Conservation (phyloP, 2,329 filamentous ascomycete genomes). For the Hypoxylon sp. region DNA sequence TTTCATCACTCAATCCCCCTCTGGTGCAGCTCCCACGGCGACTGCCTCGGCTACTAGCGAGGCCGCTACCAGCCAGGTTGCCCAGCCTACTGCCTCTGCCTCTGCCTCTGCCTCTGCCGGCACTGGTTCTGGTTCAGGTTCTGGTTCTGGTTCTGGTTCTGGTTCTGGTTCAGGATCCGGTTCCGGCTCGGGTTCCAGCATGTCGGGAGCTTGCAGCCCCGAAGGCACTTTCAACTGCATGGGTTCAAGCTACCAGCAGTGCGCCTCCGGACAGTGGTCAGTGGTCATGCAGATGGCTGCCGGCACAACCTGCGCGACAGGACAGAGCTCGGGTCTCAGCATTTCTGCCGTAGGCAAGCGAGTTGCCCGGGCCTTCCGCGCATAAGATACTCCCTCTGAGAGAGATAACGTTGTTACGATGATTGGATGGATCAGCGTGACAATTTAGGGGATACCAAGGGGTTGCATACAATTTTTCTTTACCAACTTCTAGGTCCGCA, state of each 20-base stretch:
- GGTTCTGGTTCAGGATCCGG: conserved; percentile 50
- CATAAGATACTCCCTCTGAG: conserved; percentile 42
- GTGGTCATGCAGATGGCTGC: conserved; percentile 59
- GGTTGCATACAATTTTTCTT: conserved; percentile 19
- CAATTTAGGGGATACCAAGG: conserved; percentile 8
- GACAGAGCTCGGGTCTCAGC: conserved; percentile 59
- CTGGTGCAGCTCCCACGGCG: conserved; percentile 32
- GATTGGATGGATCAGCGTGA: not conserved
- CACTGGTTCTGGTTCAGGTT: not conserved
- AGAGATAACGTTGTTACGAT: conserved; percentile 9
- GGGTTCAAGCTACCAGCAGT: conserved; percentile 68
- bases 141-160: conserved; percentile 12
- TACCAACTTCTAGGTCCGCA: not conserved
- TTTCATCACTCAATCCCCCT: conserved; percentile 40
- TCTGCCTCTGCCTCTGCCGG: not conserved
- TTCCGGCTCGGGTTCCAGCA: conserved; percentile 44
- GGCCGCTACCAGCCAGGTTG: conserved; percentile 36
- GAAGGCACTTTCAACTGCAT: conserved; percentile 71
- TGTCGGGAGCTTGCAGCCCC: conserved; percentile 61
- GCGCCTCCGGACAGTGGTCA: conserved; percentile 68
- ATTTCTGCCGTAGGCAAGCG: conserved; percentile 54
- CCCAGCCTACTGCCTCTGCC: conserved; percentile 35
- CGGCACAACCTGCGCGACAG: conserved; percentile 63
- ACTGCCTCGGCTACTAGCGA: conserved; percentile 33
- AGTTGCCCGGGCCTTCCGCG: conserved; percentile 47